A percentile compares a stretch with the other conserved stretches of the same genome.
These are phyloP conservation scores for Forsythia viridissima DNA, from an alignment of 257 asterid species.

Conservation along the genomic window DNA sequence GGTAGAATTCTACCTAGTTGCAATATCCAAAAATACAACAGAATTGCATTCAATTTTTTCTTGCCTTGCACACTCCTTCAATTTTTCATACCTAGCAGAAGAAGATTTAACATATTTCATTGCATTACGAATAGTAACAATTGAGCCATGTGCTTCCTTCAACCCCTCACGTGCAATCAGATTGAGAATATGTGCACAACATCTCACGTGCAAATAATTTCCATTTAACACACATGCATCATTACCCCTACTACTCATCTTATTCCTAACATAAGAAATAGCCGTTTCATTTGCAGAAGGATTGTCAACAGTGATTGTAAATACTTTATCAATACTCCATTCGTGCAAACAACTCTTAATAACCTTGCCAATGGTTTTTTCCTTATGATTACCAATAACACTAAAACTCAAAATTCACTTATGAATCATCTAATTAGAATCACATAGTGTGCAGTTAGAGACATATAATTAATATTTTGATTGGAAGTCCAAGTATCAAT, in stretches of 20 bases:
- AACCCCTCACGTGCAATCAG: neutral
- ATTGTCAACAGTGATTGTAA: neutral
- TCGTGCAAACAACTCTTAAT: too few relatives aligned
- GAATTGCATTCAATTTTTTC: neutral
- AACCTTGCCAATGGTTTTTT: neutral
- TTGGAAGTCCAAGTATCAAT: neutral
- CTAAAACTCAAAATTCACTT: too few relatives aligned
- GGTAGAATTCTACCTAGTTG: too few relatives aligned
- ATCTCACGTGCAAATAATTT: too few relatives aligned
- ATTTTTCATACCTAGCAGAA: neutral
- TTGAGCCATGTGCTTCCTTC: neutral
- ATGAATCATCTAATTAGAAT: neutral
- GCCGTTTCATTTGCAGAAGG: neutral
- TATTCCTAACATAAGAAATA: neutral
- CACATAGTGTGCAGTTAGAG: too few relatives aligned
- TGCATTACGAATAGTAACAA: neutral
- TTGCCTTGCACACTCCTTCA: neutral
- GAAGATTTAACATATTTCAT: neutral
- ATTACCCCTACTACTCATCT: neutral
- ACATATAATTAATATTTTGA: too few relatives aligned
- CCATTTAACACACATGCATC: neutral
- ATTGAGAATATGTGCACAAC: too few relatives aligned
- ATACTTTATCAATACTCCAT: neutral
- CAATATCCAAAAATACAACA: neutral
- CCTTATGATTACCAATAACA: neutral